Conservation (phyloP, 768 basidiomycete genomes). For the Omphalotus guepiniiformis region DNA sequence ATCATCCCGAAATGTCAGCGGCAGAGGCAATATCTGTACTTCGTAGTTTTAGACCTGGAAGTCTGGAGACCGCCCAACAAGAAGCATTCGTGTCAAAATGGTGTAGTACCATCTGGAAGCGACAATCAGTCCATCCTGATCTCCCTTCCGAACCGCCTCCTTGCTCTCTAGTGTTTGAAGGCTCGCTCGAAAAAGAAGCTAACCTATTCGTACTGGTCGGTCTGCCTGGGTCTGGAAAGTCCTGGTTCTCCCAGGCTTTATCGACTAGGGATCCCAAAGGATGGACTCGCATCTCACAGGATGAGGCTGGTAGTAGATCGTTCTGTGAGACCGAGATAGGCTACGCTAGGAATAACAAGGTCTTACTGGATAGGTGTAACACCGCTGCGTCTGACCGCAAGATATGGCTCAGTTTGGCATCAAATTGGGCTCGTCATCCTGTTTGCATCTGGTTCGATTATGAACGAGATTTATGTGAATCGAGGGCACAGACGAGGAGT, state of each 20-base stretch:
- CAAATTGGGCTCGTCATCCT: constrained; percentile 40
- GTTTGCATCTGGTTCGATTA: constrained; percentile 58
- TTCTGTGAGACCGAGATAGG: constrained; percentile 51
- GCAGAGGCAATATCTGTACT: constrained; percentile 43
- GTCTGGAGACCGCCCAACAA: constrained; percentile 53
- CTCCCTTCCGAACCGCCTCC: constrained; percentile 47
- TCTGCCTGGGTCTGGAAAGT: constrained; percentile 59
- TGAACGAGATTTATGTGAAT: constrained; percentile 40
- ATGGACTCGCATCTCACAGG: constrained; percentile 51
- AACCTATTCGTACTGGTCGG: constrained; percentile 56
- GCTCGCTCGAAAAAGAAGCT: constrained; percentile 26
- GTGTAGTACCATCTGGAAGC: constrained; percentile 57
- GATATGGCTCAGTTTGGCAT: constrained; percentile 45
- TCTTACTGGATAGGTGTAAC: constrained; percentile 58
- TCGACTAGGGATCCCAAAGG: constrained; percentile 36
- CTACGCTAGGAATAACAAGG: constrained; percentile 28
- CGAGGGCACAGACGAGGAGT: constrained; percentile 50
- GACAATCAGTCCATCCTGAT: constrained; percentile 46
- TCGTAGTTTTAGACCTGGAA: constrained; percentile 50
- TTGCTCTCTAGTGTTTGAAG: constrained; percentile 41
- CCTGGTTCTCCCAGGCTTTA: constrained; percentile 48
- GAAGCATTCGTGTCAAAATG: constrained; percentile 55
- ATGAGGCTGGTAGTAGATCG: constrained; percentile 47
- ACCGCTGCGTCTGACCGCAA: constrained; percentile 42
- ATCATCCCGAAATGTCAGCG: constrained; percentile 45